phyloP scores from a whole-genome alignment of 176 grass and related monocot species.

The Eleusine indica region DNA sequence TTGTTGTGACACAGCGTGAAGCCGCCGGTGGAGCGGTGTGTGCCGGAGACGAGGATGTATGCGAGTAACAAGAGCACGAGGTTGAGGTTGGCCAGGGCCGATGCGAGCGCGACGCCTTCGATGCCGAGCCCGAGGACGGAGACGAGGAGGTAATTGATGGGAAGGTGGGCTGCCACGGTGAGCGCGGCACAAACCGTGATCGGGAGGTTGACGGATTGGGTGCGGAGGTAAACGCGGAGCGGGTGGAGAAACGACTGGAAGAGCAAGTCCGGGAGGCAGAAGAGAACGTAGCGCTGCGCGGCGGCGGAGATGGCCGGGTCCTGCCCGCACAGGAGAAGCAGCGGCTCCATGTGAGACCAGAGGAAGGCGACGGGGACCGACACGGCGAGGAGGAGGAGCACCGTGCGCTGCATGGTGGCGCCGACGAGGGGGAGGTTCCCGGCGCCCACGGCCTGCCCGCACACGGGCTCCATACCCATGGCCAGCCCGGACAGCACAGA shows the following conservation, averaged over 20 bases:
- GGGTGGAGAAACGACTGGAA: slow-evolving; percentile 95
- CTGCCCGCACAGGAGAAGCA: slow-evolving; percentile 83
- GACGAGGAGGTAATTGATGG: slow-evolving; percentile 79
- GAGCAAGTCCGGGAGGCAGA: slow-evolving; percentile 81
- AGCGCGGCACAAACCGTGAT: slow-evolving; percentile 70
- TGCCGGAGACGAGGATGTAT: slow-evolving; percentile 71
- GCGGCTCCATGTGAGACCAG: slow-evolving; percentile 77
- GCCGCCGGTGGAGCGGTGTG: slow-evolving; percentile 65
- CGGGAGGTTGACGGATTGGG: slow-evolving; percentile 83
- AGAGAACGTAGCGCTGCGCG: slow-evolving; percentile 70
- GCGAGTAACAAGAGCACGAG: slow-evolving; percentile 67
- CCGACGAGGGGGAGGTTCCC: slow-evolving; percentile 65
- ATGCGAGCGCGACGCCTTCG: slow-evolving; percentile 75
- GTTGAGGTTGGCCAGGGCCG: slow-evolving; percentile 80
- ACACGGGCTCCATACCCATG: slow-evolving; percentile 96
- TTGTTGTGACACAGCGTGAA: slow-evolving; percentile 52
- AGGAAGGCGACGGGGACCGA: slow-evolving; percentile 68
- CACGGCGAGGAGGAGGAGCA: slow-evolving; percentile 67
- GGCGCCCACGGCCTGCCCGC: slow-evolving; percentile 91
- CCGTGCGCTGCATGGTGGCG: slow-evolving; percentile 71
- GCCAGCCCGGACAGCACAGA: slow-evolving; percentile 85
- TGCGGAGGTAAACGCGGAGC: slow-evolving; percentile 90
- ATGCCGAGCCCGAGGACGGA: slow-evolving; percentile 67
- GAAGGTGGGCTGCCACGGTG: slow-evolving; percentile 65
- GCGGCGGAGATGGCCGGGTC: slow-evolving; percentile 60